phyloP scores from a whole-genome alignment of 768 basidiomycete species.

The Calocybe cyanea region DNA sequence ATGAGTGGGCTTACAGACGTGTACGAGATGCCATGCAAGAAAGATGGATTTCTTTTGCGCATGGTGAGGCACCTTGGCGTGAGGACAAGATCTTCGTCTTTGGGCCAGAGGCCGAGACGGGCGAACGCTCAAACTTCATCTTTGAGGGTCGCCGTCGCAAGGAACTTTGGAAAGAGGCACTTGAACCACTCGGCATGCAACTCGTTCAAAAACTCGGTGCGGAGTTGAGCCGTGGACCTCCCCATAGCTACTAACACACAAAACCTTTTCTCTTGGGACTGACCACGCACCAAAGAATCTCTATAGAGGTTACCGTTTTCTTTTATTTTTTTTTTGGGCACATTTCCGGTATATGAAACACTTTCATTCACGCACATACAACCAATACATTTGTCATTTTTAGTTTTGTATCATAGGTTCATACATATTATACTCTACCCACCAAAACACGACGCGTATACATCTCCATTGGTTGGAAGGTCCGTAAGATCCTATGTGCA shows the following conservation, averaged over 20 bases:
- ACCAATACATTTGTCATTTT: too few relatives aligned
- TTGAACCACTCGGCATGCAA: constrained; percentile 64
- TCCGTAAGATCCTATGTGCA: too few relatives aligned
- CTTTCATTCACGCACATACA: too few relatives aligned
- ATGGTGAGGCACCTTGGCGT: constrained; percentile 71
- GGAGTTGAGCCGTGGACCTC: constrained; percentile 71
- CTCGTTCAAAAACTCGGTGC: constrained; percentile 71
- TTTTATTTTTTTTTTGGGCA: too few relatives aligned
- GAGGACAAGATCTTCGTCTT: constrained; percentile 73
- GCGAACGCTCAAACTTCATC: constrained; percentile 61
- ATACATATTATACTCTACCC: too few relatives aligned
- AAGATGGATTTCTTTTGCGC: constrained; percentile 71
- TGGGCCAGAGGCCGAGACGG: constrained; percentile 79
- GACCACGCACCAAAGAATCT: too few relatives aligned
- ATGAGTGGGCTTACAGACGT: constrained; percentile 61
- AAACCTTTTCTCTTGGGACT: neutral
- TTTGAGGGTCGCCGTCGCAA: constrained; percentile 63
- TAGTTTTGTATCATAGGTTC: too few relatives aligned
- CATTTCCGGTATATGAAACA: too few relatives aligned
- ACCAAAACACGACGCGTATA: too few relatives aligned
- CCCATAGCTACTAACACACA: constrained; percentile 21
- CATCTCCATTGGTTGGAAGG: too few relatives aligned
- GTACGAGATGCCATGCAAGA: constrained; percentile 71
- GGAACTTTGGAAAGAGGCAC: constrained; percentile 57
- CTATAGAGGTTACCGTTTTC: too few relatives aligned